Evolutionary conservation across 2,329 filamentous ascomycete species (phyloP).

Genomic region (Sarocladiaceae sp.): DNA sequence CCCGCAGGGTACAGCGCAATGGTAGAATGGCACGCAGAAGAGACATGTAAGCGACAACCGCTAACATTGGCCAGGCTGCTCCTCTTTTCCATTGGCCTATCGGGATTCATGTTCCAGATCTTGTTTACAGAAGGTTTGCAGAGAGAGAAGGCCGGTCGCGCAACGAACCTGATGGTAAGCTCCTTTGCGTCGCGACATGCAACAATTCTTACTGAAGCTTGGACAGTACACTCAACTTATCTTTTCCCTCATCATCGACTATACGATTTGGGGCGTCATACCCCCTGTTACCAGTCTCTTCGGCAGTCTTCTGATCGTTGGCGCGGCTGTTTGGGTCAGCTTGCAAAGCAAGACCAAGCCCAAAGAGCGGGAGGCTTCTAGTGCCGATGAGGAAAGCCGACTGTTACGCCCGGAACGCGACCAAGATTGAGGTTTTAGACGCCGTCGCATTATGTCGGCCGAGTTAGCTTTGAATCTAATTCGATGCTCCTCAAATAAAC

Average conservation of each 20-base stretch:
- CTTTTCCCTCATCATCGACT: slow-evolving; percentile 31
- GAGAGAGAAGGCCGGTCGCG: slow-evolving; percentile 50
- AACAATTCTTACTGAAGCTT: slow-evolving; percentile 16
- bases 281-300: slow-evolving; percentile 31
- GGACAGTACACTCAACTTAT: slow-evolving; percentile 28
- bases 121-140: slow-evolving; percentile 66
- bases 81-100: slow-evolving; percentile 55
- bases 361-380: slow-evolving; percentile 13
- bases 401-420: slow-evolving; percentile 17
- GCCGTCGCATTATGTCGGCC: no score
- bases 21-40: slow-evolving; percentile 14
- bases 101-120: slow-evolving; percentile 74
- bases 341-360: slow-evolving; percentile 29
- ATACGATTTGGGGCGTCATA: slow-evolving; percentile 35
- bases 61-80: slow-evolving; percentile 42
- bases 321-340: slow-evolving; percentile 34
- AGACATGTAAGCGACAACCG: slow-evolving; percentile 7
- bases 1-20: slow-evolving; percentile 19
- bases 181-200: neutral
- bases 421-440: no score
- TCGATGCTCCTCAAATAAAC: no score
- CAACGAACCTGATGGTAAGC: slow-evolving; percentile 25
- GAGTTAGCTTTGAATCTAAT: no score
- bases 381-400: slow-evolving; percentile 30
- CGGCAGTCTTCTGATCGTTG: slow-evolving; percentile 33